These are phyloP conservation scores for Yamagishiella unicocca DNA, from an alignment of 139 green algal species.

Conservation along the genomic window DNA sequence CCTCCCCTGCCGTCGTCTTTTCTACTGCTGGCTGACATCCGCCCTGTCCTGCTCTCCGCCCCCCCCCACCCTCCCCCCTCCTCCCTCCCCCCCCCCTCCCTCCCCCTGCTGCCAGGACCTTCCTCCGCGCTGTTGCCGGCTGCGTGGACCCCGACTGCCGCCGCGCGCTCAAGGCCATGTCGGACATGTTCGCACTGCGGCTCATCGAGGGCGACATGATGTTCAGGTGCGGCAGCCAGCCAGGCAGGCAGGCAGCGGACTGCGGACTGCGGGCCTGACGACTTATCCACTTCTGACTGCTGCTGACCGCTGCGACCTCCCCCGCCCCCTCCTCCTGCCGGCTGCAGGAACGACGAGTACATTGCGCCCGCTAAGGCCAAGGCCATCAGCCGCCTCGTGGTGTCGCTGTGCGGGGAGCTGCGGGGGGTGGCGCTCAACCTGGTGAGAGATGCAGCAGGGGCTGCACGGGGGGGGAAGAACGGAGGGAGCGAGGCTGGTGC, in stretches of 20 bases:
- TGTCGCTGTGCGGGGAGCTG: slow-evolving; percentile 76
- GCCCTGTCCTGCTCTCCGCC: background rate
- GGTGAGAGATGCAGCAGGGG: background rate
- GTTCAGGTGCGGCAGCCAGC: slow-evolving; percentile 59
- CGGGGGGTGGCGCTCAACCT: slow-evolving; percentile 33
- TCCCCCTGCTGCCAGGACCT: slow-evolving; percentile 20
- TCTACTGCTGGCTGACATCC: background rate
- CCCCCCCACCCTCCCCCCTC: background rate
- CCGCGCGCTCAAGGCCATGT: slow-evolving; percentile 74
- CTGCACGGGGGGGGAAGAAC: background rate
- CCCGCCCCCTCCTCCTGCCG: background rate
- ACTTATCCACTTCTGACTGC: too few species aligned
- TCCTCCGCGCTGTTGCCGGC: slow-evolving; percentile 67
- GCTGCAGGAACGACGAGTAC: slow-evolving; percentile 82
- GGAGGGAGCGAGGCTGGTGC: background rate
- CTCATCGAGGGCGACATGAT: slow-evolving; percentile 80
- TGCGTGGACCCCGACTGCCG: slow-evolving; percentile 83
- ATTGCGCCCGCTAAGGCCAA: slow-evolving; percentile 89
- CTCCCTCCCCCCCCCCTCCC: background rate
- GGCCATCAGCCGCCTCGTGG: slow-evolving; percentile 82
- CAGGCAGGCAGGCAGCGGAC: background rate
- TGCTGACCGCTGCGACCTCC: background rate
- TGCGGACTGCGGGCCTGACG: background rate
- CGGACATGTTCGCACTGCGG: slow-evolving; percentile 85
- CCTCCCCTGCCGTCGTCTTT: background rate